Evolutionary conservation across 306 rosid genomes (phyloP), one percentile per base, ranked within the genome.

Genomic region (Amphicarpaea edgeworthii): DNA sequence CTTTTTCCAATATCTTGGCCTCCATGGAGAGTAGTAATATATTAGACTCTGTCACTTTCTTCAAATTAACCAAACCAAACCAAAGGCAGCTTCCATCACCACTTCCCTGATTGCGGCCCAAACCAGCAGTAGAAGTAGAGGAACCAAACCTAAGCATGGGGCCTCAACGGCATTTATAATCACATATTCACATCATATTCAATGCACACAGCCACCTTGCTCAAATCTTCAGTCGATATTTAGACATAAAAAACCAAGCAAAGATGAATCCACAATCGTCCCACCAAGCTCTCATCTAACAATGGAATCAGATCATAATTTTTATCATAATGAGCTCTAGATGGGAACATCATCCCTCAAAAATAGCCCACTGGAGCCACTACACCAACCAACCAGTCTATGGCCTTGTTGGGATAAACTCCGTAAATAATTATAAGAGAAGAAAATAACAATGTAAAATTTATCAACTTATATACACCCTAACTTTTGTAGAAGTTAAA

Each of bases 311-410:
- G 62, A 16, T 28, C 47, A 60, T 30, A 42, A 3, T 30, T n/a
- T 45, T 17, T 16, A 16, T 51, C 40, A 71, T 20, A 12, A 12
- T 37, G 41, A 61, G 23, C 70, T 60, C 30, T 11, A 40, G 11
- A 14, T 12, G 38, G 58, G 5, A 30, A 30, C 24, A 75, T 34
- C 70, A 8, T 49, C 8, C 41, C 16, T 9, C 0, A 15, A 75
- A 60, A 49, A 51, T 49, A 57, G 10, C 15, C 40, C 51, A 20
- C 70, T 47, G 55, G 71, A 75, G 14, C 17, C 41, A 49, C 47
- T 42, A 30, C 4, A 30, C 24, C 8, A 68, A 69, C 46, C 47
- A 49, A 30, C 32, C 32, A 28, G 1, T 28, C 32, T 28, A 28
- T 28, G 10, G 0, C 45, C 34, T 16, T 34, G 28, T 14, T 45